Base-by-base conservation (phyloP, 441 rosid species). In the Populus hybrid region DNA sequence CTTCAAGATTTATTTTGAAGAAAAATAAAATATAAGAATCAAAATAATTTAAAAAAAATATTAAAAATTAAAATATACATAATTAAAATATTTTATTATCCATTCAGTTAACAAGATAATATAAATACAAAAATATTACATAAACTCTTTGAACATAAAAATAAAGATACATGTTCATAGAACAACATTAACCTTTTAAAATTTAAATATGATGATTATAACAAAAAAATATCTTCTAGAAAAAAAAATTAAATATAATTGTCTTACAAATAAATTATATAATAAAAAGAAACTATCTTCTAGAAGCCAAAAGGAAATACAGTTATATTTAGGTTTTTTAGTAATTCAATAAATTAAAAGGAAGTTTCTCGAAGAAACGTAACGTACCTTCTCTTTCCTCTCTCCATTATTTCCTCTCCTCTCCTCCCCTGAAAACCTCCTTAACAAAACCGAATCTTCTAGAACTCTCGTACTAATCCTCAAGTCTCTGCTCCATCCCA, bases 361-460 rank as follows among this genome's bases (percentile, higher is more conserved):
- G 93, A 91, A 89, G 89, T 85, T 89, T 90, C 91, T 84, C 70
- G 88, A 50, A 4, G 18, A 50, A 14, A 50, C 57, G 57, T 50
- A 5, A 77, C 72, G 81, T 75, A 75, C 83, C 87, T 89, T 88
- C 91, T 88, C 76, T 88, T 75, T 75, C 23, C 42, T 72, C 18
- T 32, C 66, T 34, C 30, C 28, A 11, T 57, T 57, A 8, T 3
- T 34, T 35, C 57, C 36, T 1, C n/a, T 20, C 18, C 12, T 71
- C 24, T 61, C 35, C 26, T 14, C 34, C 50, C 23, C 20, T 74
- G 0, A 10, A 53, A 59, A 24, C 70, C 72, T 71, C 32, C 69
- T 74, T 35, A 34, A n/a, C 28, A 10, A 59, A 30, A 30, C 10
- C 61, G 92, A 88, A 88, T 69, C 76, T 87, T 88, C 88, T 72